These are phyloP conservation scores for Naegleria gruberi DNA, from an alignment of 208 protist genomes.

Conservation along the genomic window DNA sequence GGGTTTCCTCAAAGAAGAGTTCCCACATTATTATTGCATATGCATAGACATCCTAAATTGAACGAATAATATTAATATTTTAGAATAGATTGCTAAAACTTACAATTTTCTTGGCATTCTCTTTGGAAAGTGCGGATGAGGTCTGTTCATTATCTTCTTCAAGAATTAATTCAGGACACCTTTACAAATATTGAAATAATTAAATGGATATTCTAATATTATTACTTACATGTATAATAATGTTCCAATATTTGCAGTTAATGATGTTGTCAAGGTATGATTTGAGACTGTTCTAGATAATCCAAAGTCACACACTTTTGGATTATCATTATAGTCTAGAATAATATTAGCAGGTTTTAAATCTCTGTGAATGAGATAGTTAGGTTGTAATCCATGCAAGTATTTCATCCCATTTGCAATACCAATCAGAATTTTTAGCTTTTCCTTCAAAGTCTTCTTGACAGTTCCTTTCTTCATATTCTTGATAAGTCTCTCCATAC, in stretches of 20 bases:
- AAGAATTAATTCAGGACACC: background rate
- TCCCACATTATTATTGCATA: background rate
- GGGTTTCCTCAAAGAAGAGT: background rate
- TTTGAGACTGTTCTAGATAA: background rate
- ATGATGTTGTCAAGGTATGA: background rate
- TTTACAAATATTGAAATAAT: too few species aligned
- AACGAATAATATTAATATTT: too few species aligned
- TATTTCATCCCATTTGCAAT: constrained; percentile 6
- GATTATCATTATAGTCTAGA: background rate
- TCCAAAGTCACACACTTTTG: background rate
- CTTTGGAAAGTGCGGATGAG: background rate
- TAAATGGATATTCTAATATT: too few species aligned
- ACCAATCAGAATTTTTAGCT: background rate
- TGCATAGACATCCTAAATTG: background rate
- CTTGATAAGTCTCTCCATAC: background rate
- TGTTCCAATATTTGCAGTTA: background rate
- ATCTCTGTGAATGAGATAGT: background rate
- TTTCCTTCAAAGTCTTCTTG: background rate
- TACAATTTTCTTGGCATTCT: background rate
- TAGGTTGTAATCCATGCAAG: background rate
- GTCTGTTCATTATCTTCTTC: background rate
- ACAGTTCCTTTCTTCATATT: background rate
- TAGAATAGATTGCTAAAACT: too few species aligned
- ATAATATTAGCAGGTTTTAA: constrained; percentile 5
- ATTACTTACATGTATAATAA: background rate